Conservation (phyloP, 768 basidiomycete species). For the Russula ochroleuca region DNA sequence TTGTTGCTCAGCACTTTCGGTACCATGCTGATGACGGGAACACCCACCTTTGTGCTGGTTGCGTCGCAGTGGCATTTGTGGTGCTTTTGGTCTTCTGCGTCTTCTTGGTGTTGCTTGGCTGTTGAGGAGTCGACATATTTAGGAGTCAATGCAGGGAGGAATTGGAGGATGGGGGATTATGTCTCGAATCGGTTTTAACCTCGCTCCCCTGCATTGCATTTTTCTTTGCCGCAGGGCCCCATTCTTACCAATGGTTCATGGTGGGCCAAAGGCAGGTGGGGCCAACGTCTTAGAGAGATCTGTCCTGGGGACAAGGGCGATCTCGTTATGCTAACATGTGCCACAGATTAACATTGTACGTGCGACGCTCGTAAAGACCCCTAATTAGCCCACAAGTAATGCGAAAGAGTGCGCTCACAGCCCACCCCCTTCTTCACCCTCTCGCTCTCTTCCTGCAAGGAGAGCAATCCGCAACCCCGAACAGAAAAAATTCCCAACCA, state of each 20-base stretch:
- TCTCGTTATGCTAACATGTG: background rate
- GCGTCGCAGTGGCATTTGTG: background rate
- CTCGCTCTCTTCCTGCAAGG: too few relatives aligned
- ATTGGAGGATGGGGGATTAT: background rate
- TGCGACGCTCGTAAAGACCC: background rate
- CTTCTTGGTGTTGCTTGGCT: background rate
- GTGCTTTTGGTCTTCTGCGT: background rate
- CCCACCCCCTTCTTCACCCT: background rate
- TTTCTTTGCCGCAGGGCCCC: background rate
- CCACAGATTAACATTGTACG: background rate
- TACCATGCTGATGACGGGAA: background rate
- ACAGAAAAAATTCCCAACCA: background rate
- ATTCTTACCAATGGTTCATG: background rate
- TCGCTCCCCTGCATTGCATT: background rate
- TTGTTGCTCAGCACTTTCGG: background rate
- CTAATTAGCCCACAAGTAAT: background rate
- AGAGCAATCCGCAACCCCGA: background rate
- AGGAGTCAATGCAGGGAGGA: background rate
- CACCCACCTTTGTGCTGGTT: background rate
- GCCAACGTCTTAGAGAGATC: background rate
- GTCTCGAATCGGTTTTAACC: background rate
- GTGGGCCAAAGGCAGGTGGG: background rate
- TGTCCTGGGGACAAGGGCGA: background rate
- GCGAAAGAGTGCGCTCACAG: background rate
- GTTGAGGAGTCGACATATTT: background rate